Evolutionary conservation across 2,329 filamentous ascomycete species (phyloP).

Genomic region (Monosporascus sp.): DNA sequence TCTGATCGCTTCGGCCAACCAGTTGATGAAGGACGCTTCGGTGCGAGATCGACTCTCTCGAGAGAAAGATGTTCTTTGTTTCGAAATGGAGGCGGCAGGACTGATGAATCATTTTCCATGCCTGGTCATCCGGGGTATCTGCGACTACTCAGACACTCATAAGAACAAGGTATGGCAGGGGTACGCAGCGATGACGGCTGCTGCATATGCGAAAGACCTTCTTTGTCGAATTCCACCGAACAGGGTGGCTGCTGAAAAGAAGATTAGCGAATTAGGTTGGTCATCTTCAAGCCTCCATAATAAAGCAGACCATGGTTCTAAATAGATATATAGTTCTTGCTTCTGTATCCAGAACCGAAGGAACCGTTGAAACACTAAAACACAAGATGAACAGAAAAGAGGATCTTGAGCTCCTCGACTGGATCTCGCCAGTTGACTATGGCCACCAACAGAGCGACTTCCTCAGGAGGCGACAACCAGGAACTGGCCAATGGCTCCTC

Average conservation of each 20-base stretch:
- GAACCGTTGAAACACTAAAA: background rate
- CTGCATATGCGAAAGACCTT: slow-evolving; percentile 15
- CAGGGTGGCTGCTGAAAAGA: background rate
- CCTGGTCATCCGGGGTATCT: slow-evolving; percentile 21
- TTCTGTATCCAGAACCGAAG: background rate
- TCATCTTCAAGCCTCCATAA: background rate
- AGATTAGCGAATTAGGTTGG: background rate
- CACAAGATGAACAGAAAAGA: background rate
- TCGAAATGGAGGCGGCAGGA: slow-evolving; percentile 16
- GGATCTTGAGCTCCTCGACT: slow-evolving; percentile 25
- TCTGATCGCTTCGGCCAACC: slow-evolving; percentile 19
- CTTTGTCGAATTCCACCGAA: background rate
- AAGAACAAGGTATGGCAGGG: slow-evolving; percentile 21
- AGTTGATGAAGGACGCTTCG: slow-evolving; percentile 17
- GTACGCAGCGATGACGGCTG: slow-evolving; percentile 13
- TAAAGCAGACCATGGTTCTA: background rate
- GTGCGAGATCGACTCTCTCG: slow-evolving; percentile 10
- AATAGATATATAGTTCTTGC: background rate
- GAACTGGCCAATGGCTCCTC: slow-evolving; percentile 27
- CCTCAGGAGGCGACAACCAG: slow-evolving; percentile 28
- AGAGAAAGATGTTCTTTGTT: slow-evolving; percentile 9
- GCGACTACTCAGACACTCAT: slow-evolving; percentile 21
- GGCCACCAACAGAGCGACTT: slow-evolving; percentile 34
- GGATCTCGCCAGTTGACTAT: slow-evolving; percentile 34
- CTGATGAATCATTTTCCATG: slow-evolving; percentile 19